phyloP scores from a whole-genome alignment of 2,329 filamentous ascomycete species.

The Phaeosphaeria sp. region DNA sequence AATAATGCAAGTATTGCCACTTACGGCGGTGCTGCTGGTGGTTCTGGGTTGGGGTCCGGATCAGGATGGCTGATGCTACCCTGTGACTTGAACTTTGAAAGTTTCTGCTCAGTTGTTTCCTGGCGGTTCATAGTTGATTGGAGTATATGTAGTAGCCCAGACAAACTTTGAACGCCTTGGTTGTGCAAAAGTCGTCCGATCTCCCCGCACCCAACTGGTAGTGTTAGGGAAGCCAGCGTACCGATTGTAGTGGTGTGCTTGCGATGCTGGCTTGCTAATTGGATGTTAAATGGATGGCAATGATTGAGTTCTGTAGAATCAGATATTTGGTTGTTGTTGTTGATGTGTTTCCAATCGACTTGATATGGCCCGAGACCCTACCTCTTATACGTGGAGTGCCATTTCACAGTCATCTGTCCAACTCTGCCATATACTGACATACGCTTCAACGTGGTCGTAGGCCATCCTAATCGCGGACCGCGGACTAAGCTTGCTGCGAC shows the following conservation, averaged over 20 bases:
- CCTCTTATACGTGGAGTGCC: conserved; percentile 1
- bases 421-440: background rate
- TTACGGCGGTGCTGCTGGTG: conserved; percentile 38
- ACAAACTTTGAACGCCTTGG: background rate
- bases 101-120: background rate
- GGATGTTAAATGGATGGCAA: background rate
- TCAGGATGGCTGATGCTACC: conserved; percentile 3
- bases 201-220: background rate
- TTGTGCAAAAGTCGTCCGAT: background rate
- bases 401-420: background rate
- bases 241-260: background rate
- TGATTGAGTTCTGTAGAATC: background rate
- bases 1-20: conserved; percentile 12
- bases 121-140: background rate
- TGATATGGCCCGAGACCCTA: background rate
- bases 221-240: background rate
- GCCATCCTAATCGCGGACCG: background rate
- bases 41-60: conserved; percentile 29
- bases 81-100: background rate
- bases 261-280: background rate
- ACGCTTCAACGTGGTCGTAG: background rate
- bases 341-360: background rate
- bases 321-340: background rate
- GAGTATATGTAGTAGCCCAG: background rate
- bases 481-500: conserved; percentile 10